phyloP scores from a whole-genome alignment of 1,284 basidiomycete genomes.

The Phylloporus sp. region DNA sequence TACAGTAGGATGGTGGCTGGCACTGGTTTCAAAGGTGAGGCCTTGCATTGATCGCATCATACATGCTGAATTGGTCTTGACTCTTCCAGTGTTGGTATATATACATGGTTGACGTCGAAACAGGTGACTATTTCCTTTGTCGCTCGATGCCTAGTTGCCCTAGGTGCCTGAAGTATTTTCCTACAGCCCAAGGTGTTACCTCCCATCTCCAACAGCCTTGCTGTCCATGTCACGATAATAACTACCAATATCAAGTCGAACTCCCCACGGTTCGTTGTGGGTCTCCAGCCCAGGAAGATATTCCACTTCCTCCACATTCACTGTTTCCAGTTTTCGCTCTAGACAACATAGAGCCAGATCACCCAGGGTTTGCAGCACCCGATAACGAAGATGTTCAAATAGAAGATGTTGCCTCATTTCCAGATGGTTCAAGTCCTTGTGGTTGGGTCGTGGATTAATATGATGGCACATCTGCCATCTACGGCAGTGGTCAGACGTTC shows the following conservation, averaged over 20 bases:
- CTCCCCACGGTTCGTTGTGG: not conserved
- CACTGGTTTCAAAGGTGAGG: too few relatives aligned
- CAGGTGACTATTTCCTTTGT: too few relatives aligned
- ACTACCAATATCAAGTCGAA: not conserved
- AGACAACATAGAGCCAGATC: not conserved
- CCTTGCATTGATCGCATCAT: too few relatives aligned
- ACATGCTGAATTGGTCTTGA: too few relatives aligned
- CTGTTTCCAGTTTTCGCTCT: not conserved
- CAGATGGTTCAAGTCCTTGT: not conserved
- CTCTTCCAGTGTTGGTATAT: too few relatives aligned
- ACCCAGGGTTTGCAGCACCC: not conserved
- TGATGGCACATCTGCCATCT: not conserved
- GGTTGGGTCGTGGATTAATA: not conserved
- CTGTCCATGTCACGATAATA: not conserved
- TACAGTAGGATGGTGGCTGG: too few relatives aligned
- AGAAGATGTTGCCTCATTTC: not conserved
- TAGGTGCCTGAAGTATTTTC: not conserved
- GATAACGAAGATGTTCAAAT: not conserved
- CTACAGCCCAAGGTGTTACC: not conserved
- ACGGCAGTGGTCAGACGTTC: not conserved
- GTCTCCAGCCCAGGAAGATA: not conserved
- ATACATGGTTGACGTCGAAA: too few relatives aligned
- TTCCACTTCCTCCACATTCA: not conserved
- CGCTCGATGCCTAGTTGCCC: not conserved
- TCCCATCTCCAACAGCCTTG: not conserved